Base-by-base conservation (phyloP, 2,329 filamentous ascomycete species). In the Xylariaceae sp. region DNA sequence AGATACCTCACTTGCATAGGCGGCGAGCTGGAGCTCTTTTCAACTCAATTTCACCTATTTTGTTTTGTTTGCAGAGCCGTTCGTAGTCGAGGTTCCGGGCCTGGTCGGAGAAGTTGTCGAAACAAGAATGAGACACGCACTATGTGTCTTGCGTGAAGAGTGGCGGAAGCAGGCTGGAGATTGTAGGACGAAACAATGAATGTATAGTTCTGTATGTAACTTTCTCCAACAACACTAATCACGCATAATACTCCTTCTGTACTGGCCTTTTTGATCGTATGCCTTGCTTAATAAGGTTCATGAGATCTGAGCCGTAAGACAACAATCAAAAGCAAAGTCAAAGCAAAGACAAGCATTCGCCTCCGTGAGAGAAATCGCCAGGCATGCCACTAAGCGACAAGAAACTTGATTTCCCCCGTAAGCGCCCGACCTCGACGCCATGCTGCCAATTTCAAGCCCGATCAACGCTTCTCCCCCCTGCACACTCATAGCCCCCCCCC, bases 1-100 rank as follows among this genome's bases (percentile, higher is more conserved):
- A 31, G 42, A 49, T 53, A 52, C 46, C 43, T 56, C 35, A 49
- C 44, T 53, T 55, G 51, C 51, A 56, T 57, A 55, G 34, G 48
- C 45, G 48, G 39, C 39, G 49, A 48, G 40, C 39, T 34, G 34
- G 43, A 28, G 35, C 19, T 35, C 17, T 45, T 45, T 18, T n/a
- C n/a, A n/a, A n/a, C n/a, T n/a, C 17, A 19, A 19, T 35, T 16
- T 18, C n/a, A 13, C 26, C 11, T 18, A 34, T 15, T 19, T 16
- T 35, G 29, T 19, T 44, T 39, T 34, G 17, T 45, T 45, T 43
- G 42, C 39, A 47, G 39, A 34, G 42, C 39, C 37, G 39, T 36
- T 19, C 26, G 36, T 35, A 19, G 15, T 9, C n/a, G 33, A 35
- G 22, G 6, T 26, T 26, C 8, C 8, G 30, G 30, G 30, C 6